A percentile compares a stretch with the other conserved stretches of the same genome.
Evolutionary conservation across 148 eudicot genomes (phyloP).

Genomic region (Hydrangea macrophylla): DNA sequence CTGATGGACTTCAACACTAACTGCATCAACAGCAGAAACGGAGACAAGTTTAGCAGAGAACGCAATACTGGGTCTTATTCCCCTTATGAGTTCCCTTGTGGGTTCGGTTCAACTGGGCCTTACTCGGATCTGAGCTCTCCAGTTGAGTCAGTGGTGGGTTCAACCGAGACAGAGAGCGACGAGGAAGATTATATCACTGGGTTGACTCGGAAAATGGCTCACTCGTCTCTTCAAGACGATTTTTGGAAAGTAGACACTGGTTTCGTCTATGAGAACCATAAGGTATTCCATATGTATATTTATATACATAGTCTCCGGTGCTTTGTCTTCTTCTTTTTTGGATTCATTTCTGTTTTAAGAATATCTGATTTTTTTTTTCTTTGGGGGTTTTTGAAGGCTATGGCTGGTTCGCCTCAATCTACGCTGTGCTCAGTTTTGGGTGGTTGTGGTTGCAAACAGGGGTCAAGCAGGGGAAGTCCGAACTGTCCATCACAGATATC

Average conservation of each 20-base stretch:
- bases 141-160: slow-evolving; percentile 37
- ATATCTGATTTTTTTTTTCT: background rate
- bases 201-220: slow-evolving; percentile 34
- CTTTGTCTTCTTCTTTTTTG: background rate
- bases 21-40: background rate
- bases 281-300: slow-evolving; percentile 19
- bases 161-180: slow-evolving; percentile 58
- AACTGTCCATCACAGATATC: slow-evolving; percentile 26
- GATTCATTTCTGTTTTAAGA: background rate
- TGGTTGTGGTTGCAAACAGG: slow-evolving; percentile 24
- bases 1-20: slow-evolving; percentile 35
- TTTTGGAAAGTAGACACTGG: slow-evolving; percentile 12
- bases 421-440: slow-evolving; percentile 36
- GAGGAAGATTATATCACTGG: slow-evolving; percentile 46
- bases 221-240: slow-evolving; percentile 20
- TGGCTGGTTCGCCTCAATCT: slow-evolving; percentile 69
- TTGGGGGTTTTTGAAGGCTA: slow-evolving; percentile 16
- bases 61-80: background rate
- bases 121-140: slow-evolving; percentile 41
- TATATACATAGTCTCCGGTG: background rate
- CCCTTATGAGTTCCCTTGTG: background rate
- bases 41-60: background rate
- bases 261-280: slow-evolving; percentile 11
- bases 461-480: slow-evolving; percentile 45
- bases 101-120: slow-evolving; percentile 17